These are phyloP conservation scores for Colletotrichum tabaci DNA, from an alignment of 2,329 filamentous ascomycete species.

Conservation along the genomic window DNA sequence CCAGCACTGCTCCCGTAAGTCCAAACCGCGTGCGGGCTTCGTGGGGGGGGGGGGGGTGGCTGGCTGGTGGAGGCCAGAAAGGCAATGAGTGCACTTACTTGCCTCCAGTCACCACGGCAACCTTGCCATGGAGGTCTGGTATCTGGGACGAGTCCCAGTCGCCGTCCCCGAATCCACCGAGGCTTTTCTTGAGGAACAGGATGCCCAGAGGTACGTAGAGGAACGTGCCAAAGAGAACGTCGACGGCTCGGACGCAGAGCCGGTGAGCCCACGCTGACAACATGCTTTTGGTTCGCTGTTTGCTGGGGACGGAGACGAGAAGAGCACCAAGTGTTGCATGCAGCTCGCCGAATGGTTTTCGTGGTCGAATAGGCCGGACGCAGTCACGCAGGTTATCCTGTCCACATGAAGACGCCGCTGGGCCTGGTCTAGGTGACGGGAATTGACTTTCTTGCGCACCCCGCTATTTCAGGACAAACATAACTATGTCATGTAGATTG, in stretches of 20 bases:
- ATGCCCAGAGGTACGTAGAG: constrained; percentile 8
- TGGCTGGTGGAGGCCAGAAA: too few relatives aligned
- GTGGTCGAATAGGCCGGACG: too few relatives aligned
- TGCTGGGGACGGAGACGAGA: too few relatives aligned
- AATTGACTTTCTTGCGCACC: too few relatives aligned
- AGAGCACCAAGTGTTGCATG: too few relatives aligned
- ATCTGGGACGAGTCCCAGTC: not conserved
- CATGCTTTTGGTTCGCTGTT: too few relatives aligned
- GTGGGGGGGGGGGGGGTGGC: not conserved
- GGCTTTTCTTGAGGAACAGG: constrained; percentile 6
- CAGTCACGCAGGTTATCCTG: too few relatives aligned
- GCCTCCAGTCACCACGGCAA: constrained; percentile 8
- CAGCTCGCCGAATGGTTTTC: too few relatives aligned
- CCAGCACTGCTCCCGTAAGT: not conserved
- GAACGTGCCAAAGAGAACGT: not conserved
- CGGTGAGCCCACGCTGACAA: not conserved
- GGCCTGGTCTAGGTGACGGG: too few relatives aligned
- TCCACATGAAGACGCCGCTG: too few relatives aligned
- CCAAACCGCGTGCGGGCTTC: not conserved
- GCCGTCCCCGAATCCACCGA: not conserved
- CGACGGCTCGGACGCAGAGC: not conserved
- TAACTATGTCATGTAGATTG: too few relatives aligned
- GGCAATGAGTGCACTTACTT: not conserved
- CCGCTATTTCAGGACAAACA: too few relatives aligned
- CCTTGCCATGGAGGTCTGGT: constrained; percentile 15